Evolutionary conservation across 345 rosid species (phyloP).

Genomic region (Eucalyptus fibrosa): DNA sequence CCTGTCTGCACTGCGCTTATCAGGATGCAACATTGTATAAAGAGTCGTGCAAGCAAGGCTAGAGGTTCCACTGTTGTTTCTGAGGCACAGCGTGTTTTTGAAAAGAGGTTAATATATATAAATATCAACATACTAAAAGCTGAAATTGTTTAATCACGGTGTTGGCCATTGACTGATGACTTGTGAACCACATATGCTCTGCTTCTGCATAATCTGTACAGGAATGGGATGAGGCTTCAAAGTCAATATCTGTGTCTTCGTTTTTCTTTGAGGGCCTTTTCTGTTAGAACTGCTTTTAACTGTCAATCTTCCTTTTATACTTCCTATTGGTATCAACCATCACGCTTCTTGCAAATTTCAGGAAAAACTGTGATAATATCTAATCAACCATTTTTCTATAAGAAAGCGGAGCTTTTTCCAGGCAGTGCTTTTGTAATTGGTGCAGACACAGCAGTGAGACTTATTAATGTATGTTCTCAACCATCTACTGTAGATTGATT

Average conservation of each 20-base stretch:
- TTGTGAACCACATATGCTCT: neutral
- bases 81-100: neutral
- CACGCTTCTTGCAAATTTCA: slow-evolving; percentile 6
- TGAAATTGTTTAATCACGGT: neutral
- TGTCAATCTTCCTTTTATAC: neutral
- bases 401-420: slow-evolving; percentile 90
- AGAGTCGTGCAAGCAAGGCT: neutral
- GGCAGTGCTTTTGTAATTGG: slow-evolving; percentile 95
- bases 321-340: neutral
- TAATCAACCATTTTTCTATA: slow-evolving; percentile 89
- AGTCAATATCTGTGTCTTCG: neutral
- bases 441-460: slow-evolving; percentile 85
- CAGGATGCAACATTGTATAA: neutral
- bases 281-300: neutral
- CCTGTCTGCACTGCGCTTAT: neutral
- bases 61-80: neutral
- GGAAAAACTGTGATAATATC: slow-evolving; percentile 84
- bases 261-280: neutral
- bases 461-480: slow-evolving; percentile 47
- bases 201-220: neutral
- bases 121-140: neutral
- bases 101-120: neutral
- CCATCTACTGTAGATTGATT: neutral
- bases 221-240: neutral
- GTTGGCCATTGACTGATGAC: neutral